phyloP scores from a whole-genome alignment of 1,284 basidiomycete genomes.

The Lentinula novae-zelandiae region DNA sequence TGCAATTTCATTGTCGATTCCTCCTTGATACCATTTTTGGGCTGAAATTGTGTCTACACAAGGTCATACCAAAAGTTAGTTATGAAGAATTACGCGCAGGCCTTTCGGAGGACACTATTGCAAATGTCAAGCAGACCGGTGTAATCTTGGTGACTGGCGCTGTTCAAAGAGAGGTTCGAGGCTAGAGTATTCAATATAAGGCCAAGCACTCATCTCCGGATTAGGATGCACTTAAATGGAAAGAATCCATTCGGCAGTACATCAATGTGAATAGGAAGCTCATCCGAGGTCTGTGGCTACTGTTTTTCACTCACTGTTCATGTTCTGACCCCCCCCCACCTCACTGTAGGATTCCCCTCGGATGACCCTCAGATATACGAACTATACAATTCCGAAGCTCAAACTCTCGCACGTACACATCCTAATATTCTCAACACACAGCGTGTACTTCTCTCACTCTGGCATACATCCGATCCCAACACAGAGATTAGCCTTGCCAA shows the following conservation, averaged over 20 bases:
- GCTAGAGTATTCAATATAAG: not conserved
- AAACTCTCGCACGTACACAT: conserved; percentile 56
- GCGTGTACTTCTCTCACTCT: conserved; percentile 53
- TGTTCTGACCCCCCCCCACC: not conserved
- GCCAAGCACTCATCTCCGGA: not conserved
- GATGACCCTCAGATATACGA: conserved; percentile 73
- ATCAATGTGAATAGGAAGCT: conserved; percentile 45
- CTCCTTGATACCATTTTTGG: not conserved
- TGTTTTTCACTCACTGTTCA: conserved; percentile 34
- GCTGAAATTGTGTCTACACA: not conserved
- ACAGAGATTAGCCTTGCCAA: conserved; percentile 46
- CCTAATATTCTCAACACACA: conserved; percentile 48
- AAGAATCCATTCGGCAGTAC: conserved; percentile 54
- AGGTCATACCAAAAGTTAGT: conserved; percentile 57
- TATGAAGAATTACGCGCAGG: conserved; percentile 47
- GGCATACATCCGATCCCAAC: conserved; percentile 42
- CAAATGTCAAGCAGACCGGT: conserved; percentile 52
- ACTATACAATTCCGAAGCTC: conserved; percentile 63
- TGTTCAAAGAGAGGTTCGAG: conserved; percentile 44
- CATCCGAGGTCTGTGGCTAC: conserved; percentile 21
- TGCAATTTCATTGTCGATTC: not conserved
- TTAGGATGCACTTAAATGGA: conserved; percentile 62
- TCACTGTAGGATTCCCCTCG: conserved; percentile 53
- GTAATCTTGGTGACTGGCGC: conserved; percentile 60
- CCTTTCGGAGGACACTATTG: conserved; percentile 34